A percentile compares a stretch with the other conserved stretches of the same genome.
These are phyloP conservation scores for Albophoma yamanashiensis DNA, from an alignment of 2,329 filamentous ascomycete species.

Conservation along the genomic window DNA sequence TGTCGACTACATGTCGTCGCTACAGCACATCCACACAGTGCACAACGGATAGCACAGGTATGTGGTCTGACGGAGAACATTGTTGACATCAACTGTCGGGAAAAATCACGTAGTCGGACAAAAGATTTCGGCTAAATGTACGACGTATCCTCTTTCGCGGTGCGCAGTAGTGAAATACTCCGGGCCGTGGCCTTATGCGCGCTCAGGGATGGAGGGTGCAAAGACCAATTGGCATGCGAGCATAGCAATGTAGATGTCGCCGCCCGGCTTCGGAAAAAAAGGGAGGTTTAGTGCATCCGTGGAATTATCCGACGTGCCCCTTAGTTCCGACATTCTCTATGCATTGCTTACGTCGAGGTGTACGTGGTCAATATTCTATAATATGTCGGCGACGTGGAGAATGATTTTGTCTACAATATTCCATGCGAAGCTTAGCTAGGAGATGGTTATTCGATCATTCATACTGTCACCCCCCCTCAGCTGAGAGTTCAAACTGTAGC, in stretches of 20 bases:
- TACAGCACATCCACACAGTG: neutral
- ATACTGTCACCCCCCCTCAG: neutral
- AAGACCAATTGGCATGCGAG: neutral
- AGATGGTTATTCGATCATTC: no score
- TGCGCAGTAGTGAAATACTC: neutral
- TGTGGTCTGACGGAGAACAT: no score
- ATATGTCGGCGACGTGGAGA: neutral
- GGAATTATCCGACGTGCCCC: neutral
- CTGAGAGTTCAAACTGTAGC: neutral
- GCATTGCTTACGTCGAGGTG: no score
- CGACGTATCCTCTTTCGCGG: rapidly evolving
- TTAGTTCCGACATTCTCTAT: neutral
- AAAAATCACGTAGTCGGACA: neutral
- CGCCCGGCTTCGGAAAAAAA: neutral
- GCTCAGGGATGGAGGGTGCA: neutral
- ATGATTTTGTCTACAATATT: no score
- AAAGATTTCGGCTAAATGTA: neutral
- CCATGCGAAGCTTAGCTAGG: no score
- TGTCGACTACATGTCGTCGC: neutral
- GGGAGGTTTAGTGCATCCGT: neutral
- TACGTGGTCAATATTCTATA: neutral
- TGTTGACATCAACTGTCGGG: neutral
- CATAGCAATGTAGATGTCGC: no score
- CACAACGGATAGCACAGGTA: neutral
- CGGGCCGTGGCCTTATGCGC: neutral